phyloP scores from a whole-genome alignment of 176 grass and related monocot species.

The Zoysia japonica region DNA sequence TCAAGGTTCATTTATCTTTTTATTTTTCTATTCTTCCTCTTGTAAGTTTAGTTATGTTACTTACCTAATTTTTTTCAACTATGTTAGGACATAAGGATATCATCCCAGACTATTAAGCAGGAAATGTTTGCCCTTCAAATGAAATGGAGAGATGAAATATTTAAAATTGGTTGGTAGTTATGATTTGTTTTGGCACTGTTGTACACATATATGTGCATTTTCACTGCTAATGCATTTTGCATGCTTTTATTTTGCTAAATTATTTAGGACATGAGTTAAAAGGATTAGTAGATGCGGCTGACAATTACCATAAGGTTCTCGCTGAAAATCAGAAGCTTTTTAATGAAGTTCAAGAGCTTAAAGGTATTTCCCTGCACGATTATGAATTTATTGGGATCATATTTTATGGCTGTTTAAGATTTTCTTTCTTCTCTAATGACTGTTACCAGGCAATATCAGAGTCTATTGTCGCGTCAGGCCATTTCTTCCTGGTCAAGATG shows the following conservation, averaged over 20 bases:
- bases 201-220: conserved; percentile 5
- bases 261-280: conserved; percentile 70
- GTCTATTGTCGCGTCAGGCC: conserved; percentile 95
- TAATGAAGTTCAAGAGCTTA: conserved; percentile 97
- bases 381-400: not conserved
- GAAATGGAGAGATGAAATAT: conserved; percentile 89
- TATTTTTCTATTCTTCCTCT: conserved; percentile 22
- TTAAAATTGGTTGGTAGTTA: conserved; percentile 54
- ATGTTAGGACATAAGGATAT: conserved; percentile 77
- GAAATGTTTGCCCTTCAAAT: conserved; percentile 72
- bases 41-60: conserved; percentile 26
- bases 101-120: conserved; percentile 75
- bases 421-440: conserved; percentile 29
- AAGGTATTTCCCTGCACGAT: conserved; percentile 56
- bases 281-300: conserved; percentile 85
- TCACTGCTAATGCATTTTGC: not conserved
- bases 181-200: conserved; percentile 12
- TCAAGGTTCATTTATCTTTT: conserved; percentile 52
- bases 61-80: conserved; percentile 31
- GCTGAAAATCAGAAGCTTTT: conserved; percentile 92
- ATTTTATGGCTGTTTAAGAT: conserved; percentile 19
- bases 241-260: conserved; percentile 4
- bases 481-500: conserved; percentile 88
- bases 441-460: conserved; percentile 82
- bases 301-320: conserved; percentile 89